Base-by-base conservation (phyloP, 192 early-diverging fungal genomes). In the Linnemannia exigua region DNA sequence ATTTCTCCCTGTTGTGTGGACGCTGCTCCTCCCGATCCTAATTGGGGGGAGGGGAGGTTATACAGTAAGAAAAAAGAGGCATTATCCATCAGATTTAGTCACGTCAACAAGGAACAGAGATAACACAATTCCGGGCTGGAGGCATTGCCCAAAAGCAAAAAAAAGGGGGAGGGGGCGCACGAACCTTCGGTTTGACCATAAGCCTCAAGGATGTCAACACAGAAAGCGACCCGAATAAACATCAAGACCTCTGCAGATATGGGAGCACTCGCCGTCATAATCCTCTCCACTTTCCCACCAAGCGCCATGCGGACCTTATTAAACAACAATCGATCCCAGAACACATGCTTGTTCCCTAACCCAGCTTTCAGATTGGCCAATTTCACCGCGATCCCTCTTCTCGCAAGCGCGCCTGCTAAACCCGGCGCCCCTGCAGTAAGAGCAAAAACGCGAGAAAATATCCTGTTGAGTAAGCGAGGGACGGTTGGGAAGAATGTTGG, bases 241-340 rank as follows among this genome's bases (percentile, higher is more conserved):
- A 93, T 90, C 66, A 94, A 89, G 4, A 96, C 92, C 66, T 97
- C 95, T 35, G 90, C 88, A 41, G 90, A 90, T 71, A 98, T 94
- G 5, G 97, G 97, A 11, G 97, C 97, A 14, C 95, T 94, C 19
- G 61, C 76, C 37, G 94, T 94, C 8, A 96, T 81, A 70, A 98
- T 94, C 48, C 93, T 70, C 22, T 90, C 87, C 41, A 98, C 91
- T 19, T 90, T 84, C 51, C 97, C 97, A 58, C 97, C 97, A 28
- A 97, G 89, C 37, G 90, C 91, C 44, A 91, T 88, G 16, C 90
- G 84, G 14, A 95, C 81, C 77, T 94, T 93, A 82, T 89, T 92
- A 88, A 98, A 98, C 19, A 98, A 89, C 2, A 98, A 83, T 41
- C 92, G 91, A 87, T 98, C 97, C 97, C 97, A 98, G 37, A 98